A percentile compares a stretch with the other conserved stretches of the same genome.
phyloP scores from a whole-genome alignment of 2,329 filamentous ascomycete species.

The Lithohypha guttulata region DNA sequence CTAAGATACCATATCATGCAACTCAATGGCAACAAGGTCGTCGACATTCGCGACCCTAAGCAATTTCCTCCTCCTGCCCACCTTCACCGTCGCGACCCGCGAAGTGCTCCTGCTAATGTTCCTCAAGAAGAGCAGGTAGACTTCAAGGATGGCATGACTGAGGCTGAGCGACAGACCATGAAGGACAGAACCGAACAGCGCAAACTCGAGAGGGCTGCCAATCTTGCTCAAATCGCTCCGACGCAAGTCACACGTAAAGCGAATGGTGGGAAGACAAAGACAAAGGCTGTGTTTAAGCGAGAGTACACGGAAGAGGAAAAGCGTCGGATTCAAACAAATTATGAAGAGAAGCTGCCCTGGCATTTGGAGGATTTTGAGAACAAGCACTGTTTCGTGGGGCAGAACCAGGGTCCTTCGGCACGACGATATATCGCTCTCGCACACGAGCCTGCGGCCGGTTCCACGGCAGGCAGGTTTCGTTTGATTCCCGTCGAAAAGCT shows the following conservation, averaged over 20 bases:
- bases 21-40: conserved; percentile 53
- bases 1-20: conserved; percentile 81
- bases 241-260: conserved; percentile 59
- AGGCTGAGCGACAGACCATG: conserved; percentile 26
- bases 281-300: conserved; percentile 72
- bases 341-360: conserved; percentile 94
- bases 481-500: conserved; percentile 92
- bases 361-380: conserved; percentile 93
- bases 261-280: conserved; percentile 61
- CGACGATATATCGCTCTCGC: conserved; percentile 70
- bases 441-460: conserved; percentile 48
- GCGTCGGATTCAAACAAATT: conserved; percentile 55
- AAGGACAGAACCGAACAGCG: conserved; percentile 52
- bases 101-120: conserved; percentile 46
- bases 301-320: conserved; percentile 64
- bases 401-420: conserved; percentile 80
- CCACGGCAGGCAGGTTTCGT: conserved; percentile 48
- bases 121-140: conserved; percentile 37
- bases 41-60: conserved; percentile 62
- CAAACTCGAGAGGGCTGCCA: conserved; percentile 74
- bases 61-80: conserved; percentile 83
- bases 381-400: conserved; percentile 87
- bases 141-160: conserved; percentile 51
- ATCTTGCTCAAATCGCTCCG: conserved; percentile 87
- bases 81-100: conserved; percentile 78